Conservation (phyloP, 176 grass and related monocot genomes). For the Miscanthus lutarioriparius region DNA sequence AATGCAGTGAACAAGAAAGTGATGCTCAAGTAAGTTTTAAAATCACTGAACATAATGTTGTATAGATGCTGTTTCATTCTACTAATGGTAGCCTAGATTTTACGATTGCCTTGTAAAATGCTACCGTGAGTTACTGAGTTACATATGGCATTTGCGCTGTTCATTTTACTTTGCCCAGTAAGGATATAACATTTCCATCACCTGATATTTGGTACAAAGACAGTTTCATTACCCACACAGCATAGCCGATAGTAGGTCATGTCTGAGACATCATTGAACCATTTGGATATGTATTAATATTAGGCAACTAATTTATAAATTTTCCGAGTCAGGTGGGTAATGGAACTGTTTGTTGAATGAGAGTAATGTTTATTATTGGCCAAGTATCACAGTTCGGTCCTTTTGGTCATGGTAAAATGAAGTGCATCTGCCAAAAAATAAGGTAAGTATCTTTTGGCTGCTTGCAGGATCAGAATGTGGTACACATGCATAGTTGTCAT, state of each 20-base stretch:
- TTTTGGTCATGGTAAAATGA: constrained; percentile 43
- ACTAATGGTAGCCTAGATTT: background rate
- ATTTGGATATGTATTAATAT: constrained; percentile 12
- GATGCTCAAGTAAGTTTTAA: constrained; percentile 94
- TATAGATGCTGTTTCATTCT: background rate
- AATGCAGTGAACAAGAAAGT: constrained; percentile 86
- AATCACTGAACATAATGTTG: constrained; percentile 10
- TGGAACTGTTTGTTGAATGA: constrained; percentile 47
- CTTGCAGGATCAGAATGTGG: constrained; percentile 19
- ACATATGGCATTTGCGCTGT: background rate
- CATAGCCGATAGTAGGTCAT: background rate
- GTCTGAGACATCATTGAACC: background rate
- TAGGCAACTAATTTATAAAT: constrained; percentile 42
- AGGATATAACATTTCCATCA: constrained; percentile 18
- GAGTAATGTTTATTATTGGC: constrained; percentile 37
- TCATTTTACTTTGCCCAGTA: constrained; percentile 37
- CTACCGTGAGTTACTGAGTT: background rate
- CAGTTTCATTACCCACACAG: constrained; percentile 49
- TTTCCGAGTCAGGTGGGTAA: constrained; percentile 45
- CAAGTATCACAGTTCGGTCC: constrained; percentile 40
- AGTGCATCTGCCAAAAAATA: constrained; percentile 28
- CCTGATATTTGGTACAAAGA: constrained; percentile 27
- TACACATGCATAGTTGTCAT: background rate
- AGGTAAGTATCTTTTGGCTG: constrained; percentile 20
- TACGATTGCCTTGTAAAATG: background rate